Evolutionary conservation across 768 basidiomycete species (phyloP).

Genomic region (Tricholoma furcatifolium): DNA sequence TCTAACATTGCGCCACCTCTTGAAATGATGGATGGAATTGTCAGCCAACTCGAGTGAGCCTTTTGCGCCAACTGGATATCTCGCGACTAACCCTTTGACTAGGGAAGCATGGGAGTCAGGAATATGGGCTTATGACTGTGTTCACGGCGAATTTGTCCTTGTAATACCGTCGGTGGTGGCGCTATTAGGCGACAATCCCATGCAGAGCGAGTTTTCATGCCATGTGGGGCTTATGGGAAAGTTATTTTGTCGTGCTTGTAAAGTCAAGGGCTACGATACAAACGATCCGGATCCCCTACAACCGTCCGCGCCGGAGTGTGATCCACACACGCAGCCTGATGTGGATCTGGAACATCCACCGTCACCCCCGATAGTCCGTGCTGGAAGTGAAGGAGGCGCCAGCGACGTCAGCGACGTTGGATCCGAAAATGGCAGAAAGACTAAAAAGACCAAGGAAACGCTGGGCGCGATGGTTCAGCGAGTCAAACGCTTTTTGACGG

Average conservation of each 20-base stretch:
- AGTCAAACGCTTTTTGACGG: constrained; percentile 23
- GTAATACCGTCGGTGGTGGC: constrained; percentile 29
- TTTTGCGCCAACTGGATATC: background rate
- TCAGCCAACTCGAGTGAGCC: constrained; percentile 32
- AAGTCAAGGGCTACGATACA: constrained; percentile 26
- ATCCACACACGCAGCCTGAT: background rate
- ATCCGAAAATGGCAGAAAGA: background rate
- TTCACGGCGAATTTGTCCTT: constrained; percentile 24
- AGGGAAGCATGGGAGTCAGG: constrained; percentile 28
- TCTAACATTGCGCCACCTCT: constrained; percentile 41
- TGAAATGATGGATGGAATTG: constrained; percentile 42
- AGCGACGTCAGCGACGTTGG: background rate
- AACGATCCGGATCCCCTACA: constrained; percentile 5
- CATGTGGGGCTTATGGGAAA: constrained; percentile 39
- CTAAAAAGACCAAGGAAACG: background rate
- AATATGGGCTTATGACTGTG: constrained; percentile 37
- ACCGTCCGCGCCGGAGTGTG: constrained; percentile 16
- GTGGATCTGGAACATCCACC: background rate
- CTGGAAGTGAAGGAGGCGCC: background rate
- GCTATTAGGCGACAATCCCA: constrained; percentile 43
- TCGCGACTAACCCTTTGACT: background rate
- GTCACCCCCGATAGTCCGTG: background rate
- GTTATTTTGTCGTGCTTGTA: constrained; percentile 39
- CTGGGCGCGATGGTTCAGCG: constrained; percentile 5
- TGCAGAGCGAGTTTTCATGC: constrained; percentile 42